Evolutionary conservation across 495 filamentous ascomycete species (phyloP).

Genomic region (Talaromyces trachyspermus): DNA sequence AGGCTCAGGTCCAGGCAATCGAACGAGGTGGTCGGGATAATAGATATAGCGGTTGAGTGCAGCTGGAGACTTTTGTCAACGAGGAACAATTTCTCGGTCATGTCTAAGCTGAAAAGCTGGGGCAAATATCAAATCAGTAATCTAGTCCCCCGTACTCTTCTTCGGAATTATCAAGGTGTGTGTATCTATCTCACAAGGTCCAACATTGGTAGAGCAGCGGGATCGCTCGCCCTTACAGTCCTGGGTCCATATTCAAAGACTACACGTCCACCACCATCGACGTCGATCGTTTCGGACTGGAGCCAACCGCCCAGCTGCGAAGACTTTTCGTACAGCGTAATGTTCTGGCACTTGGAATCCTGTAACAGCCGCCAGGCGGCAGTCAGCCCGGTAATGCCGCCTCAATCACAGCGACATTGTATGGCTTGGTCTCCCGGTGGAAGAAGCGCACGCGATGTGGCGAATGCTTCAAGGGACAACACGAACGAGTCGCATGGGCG

Average conservation of each 20-base stretch:
- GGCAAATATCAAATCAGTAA: no score
- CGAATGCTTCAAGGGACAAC: neutral
- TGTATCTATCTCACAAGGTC: slow-evolving; percentile 43
- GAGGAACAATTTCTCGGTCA: slow-evolving; percentile 56
- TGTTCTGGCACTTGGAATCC: slow-evolving; percentile 47
- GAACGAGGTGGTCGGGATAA: slow-evolving; percentile 82
- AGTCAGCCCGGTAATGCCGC: slow-evolving; percentile 84
- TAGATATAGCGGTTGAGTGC: slow-evolving; percentile 74
- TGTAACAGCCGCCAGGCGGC: slow-evolving; percentile 66
- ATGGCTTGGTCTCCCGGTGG: slow-evolving; percentile 19
- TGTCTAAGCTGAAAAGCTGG: slow-evolving; percentile 56
- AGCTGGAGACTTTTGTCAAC: slow-evolving; percentile 41
- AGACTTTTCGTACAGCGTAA: slow-evolving; percentile 74
- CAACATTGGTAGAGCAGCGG: slow-evolving; percentile 40
- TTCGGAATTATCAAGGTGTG: neutral
- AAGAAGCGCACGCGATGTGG: neutral
- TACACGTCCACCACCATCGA: slow-evolving; percentile 48
- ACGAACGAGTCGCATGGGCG: slow-evolving; percentile 3
- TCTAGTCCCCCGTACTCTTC: no score
- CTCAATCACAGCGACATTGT: slow-evolving; percentile 67
- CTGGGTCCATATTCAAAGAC: slow-evolving; percentile 83
- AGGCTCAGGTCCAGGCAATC: slow-evolving; percentile 45
- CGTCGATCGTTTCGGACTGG: slow-evolving; percentile 54
- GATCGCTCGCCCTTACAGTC: slow-evolving; percentile 53
- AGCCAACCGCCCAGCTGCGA: slow-evolving; percentile 78